Conservation (phyloP, 2,329 filamentous ascomycete genomes). For the Aspergillus awamori region DNA sequence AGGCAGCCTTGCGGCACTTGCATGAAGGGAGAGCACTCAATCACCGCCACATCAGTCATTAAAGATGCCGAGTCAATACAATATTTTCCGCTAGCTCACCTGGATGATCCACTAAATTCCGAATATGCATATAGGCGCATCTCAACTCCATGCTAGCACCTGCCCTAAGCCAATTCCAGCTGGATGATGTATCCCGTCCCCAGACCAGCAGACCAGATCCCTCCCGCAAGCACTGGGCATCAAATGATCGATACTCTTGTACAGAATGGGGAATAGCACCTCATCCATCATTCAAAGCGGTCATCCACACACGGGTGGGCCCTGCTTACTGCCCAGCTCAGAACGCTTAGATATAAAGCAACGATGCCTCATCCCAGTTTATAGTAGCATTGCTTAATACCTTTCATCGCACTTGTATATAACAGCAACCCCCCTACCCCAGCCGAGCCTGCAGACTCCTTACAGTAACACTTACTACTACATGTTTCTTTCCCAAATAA, state of each 20-base stretch:
- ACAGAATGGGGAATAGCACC: neutral
- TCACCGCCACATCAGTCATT: neutral
- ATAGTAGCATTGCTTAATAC: neutral
- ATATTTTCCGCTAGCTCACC: neutral
- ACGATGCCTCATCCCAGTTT: neutral
- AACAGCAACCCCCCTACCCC: neutral
- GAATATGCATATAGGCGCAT: neutral
- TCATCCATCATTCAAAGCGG: neutral
- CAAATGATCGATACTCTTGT: conserved; percentile 4
- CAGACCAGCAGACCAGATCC: neutral
- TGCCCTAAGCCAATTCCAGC: neutral
- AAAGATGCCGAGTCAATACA: neutral
- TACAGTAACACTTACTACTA: neutral
- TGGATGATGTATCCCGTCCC: neutral
- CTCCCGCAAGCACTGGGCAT: neutral
- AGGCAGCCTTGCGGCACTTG: conserved; percentile 10
- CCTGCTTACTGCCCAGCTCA: neutral
- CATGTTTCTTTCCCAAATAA: neutral
- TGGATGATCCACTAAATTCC: neutral
- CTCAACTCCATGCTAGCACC: neutral
- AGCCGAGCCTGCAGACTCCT: neutral
- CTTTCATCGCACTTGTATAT: neutral
- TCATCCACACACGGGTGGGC: neutral
- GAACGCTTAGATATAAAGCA: neutral
- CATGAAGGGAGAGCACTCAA: neutral